A percentile compares a stretch with the other conserved stretches of the same genome.
phyloP scores from a whole-genome alignment of 2,329 filamentous ascomycete genomes.

The Plectosphaerella sp. region DNA sequence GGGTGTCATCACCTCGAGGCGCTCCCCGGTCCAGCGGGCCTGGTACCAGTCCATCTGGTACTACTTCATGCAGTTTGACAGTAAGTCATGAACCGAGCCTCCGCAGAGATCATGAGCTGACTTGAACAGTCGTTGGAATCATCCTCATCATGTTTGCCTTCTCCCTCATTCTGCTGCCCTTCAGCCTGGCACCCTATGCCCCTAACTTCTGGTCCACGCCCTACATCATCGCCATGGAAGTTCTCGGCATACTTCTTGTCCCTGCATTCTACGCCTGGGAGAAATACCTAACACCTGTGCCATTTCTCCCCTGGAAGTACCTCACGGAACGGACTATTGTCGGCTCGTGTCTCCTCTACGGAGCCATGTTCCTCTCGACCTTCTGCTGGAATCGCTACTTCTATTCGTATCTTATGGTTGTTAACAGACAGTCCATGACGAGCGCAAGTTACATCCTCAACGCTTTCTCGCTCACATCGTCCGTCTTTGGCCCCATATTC shows the following conservation, averaged over 20 bases:
- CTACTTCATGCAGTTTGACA: conserved; percentile 57
- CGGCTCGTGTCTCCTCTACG: conserved; percentile 35
- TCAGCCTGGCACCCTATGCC: conserved; percentile 45
- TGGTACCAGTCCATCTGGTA: conserved; percentile 40
- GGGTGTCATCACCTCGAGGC: conserved; percentile 35
- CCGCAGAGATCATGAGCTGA: not conserved
- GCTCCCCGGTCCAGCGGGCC: conserved; percentile 28
- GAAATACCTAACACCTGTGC: conserved; percentile 48
- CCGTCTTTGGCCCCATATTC: conserved; percentile 40
- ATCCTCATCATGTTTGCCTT: conserved; percentile 43
- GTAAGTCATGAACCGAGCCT: conserved; percentile 16
- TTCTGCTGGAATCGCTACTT: conserved; percentile 42
- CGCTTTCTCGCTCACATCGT: conserved; percentile 38
- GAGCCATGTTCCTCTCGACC: conserved; percentile 33
- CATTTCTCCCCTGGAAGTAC: conserved; percentile 51
- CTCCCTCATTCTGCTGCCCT: conserved; percentile 50
- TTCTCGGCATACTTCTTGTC: conserved; percentile 44
- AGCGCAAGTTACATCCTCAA: conserved; percentile 38
- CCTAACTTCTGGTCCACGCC: conserved; percentile 35
- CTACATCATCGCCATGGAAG: conserved; percentile 42
- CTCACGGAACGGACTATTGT: conserved; percentile 44
- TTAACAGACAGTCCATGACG: conserved; percentile 32
- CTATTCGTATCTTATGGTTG: conserved; percentile 44
- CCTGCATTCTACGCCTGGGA: conserved; percentile 52
- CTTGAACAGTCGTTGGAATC: conserved; percentile 33